These are phyloP conservation scores for Ophidiomyces ophidiicola DNA, from an alignment of 2,329 filamentous ascomycete genomes.

Conservation along the genomic window DNA sequence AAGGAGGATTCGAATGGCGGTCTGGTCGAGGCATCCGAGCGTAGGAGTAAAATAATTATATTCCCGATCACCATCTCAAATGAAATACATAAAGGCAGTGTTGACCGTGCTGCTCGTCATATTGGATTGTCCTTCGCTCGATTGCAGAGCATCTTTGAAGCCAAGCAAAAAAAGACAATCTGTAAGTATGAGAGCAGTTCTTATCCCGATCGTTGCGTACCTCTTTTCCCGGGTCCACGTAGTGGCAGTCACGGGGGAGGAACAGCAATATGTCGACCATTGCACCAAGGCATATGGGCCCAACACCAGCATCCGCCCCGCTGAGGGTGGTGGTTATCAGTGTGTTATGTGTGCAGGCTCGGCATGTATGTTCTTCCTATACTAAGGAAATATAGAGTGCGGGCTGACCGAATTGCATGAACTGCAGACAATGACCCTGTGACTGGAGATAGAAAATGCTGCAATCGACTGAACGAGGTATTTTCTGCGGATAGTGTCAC, in stretches of 20 bases:
- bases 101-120: too few relatives aligned
- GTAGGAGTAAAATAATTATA: too few relatives aligned
- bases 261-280: slow-evolving; percentile 8
- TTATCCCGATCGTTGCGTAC: neutral
- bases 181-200: neutral
- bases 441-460: slow-evolving; percentile 4
- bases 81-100: too few relatives aligned
- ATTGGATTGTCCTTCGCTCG: too few relatives aligned
- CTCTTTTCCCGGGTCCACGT: neutral
- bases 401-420: neutral
- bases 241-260: neutral
- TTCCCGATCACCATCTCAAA: too few relatives aligned
- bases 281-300: slow-evolving; percentile 2
- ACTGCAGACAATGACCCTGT: slow-evolving; percentile 1
- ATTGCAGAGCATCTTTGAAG: too few relatives aligned
- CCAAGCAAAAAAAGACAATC: too few relatives aligned
- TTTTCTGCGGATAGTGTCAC: neutral
- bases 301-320: neutral
- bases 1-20: too few relatives aligned
- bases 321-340: slow-evolving; percentile 4
- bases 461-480: slow-evolving; percentile 3
- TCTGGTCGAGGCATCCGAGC: too few relatives aligned
- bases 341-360: slow-evolving; percentile 7
- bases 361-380: slow-evolving; percentile 1
- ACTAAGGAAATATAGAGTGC: neutral